Evolutionary conservation across 352 stramenopile genomes (phyloP).

Genomic region (Thalassiosira exigua): DNA sequence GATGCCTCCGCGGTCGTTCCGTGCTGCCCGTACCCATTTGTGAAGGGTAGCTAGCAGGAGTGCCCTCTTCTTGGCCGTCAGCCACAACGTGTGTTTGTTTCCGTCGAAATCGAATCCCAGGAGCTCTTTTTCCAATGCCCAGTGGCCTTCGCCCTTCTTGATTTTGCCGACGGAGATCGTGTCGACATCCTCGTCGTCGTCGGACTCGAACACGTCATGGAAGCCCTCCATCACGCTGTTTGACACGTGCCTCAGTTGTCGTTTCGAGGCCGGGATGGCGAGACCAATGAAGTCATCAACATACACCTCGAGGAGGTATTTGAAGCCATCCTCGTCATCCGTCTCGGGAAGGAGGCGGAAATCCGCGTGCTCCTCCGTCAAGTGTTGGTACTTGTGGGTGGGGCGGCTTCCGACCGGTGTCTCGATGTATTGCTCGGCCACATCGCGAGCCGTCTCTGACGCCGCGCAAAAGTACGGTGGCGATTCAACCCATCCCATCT

Average conservation of each 20-base stretch:
- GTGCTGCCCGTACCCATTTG: background rate
- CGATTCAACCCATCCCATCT: constrained; percentile 37
- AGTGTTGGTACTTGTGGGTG: background rate
- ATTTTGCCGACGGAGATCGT: constrained; percentile 25
- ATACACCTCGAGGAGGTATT: constrained; percentile 22
- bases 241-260: constrained; percentile 23
- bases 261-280: background rate
- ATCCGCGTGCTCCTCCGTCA: constrained; percentile 1
- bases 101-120: constrained; percentile 23
- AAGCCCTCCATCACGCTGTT: constrained; percentile 15
- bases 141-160: constrained; percentile 7
- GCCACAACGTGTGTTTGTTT: background rate
- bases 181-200: constrained; percentile 14
- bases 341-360: background rate
- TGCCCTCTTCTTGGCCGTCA: background rate
- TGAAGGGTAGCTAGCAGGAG: background rate
- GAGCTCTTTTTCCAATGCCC: constrained; percentile 6
- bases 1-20: background rate
- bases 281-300: constrained; percentile 40
- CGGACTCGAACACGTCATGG: constrained; percentile 18
- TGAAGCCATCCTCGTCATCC: background rate
- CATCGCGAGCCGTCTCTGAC: constrained; percentile 20
- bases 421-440: constrained; percentile 10
- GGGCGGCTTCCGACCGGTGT: background rate
- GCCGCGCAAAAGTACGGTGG: constrained; percentile 23